These are phyloP conservation scores for Polytrichum formosum DNA, from an alignment of 225 moss, liverwort and hornwort genomes.

Conservation along the genomic window DNA sequence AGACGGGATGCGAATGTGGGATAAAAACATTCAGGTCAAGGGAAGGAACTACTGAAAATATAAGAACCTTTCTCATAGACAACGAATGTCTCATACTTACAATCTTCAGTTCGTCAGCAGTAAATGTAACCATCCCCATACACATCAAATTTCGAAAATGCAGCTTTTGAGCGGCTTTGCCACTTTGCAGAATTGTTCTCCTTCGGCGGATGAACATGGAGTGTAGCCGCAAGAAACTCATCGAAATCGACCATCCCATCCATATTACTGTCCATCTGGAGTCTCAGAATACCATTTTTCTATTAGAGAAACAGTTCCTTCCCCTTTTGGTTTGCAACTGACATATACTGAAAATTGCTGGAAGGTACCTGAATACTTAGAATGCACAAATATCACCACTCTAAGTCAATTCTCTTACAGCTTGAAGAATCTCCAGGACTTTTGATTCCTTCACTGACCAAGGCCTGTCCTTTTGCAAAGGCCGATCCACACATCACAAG, in stretches of 20 bases:
- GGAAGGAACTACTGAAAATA: too few species aligned
- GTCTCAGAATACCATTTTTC: not conserved
- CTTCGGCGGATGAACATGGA: conserved; percentile 91
- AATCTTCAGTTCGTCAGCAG: conserved; percentile 75
- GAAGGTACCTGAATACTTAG: too few species aligned
- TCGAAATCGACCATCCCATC: conserved; percentile 94
- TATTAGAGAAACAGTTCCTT: not conserved
- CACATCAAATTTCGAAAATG: conserved; percentile 87
- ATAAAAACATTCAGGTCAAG: too few species aligned
- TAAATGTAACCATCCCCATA: conserved; percentile 95
- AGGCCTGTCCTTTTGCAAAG: conserved; percentile 83
- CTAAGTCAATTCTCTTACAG: conserved; percentile 33
- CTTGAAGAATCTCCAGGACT: conserved; percentile 80
- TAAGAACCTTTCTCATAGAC: too few species aligned
- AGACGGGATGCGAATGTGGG: too few species aligned
- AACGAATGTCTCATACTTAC: conserved; percentile 27
- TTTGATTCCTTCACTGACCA: conserved; percentile 90
- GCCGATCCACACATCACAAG: conserved; percentile 25
- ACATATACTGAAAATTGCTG: not conserved
- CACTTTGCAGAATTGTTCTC: conserved; percentile 76
- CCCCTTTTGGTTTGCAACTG: conserved; percentile 1
- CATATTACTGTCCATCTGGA: conserved; percentile 92
- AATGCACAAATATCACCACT: not conserved
- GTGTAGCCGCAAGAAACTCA: conserved; percentile 94
- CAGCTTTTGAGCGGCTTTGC: conserved; percentile 84